Evolutionary conservation across 2,329 filamentous ascomycete genomes (phyloP).

Genomic region (Zymoseptoria passerinii): DNA sequence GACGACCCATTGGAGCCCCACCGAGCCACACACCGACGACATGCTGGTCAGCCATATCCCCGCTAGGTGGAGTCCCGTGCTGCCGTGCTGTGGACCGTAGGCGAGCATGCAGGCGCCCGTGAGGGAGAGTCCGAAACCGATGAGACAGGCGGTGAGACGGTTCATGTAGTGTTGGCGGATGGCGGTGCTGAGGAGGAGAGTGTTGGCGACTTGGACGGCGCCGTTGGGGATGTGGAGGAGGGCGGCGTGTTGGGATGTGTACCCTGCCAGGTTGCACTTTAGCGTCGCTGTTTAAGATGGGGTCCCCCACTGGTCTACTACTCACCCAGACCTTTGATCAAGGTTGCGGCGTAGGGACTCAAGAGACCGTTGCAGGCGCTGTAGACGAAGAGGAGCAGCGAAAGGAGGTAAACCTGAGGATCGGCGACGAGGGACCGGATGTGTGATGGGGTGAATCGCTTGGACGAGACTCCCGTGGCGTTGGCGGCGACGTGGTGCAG

Average conservation of each 20-base stretch:
- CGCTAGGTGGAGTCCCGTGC: constrained; percentile 34
- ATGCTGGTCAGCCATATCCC: constrained; percentile 32
- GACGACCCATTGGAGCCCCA: constrained; percentile 30
- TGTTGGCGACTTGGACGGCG: constrained; percentile 37
- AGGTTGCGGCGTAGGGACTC: constrained; percentile 47
- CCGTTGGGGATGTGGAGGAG: constrained; percentile 51
- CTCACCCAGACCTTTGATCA: constrained; percentile 20
- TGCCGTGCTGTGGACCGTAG: constrained; percentile 16
- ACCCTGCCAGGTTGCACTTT: background rate
- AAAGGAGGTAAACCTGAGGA: constrained; percentile 43
- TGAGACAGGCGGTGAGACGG: background rate
- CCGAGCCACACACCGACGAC: constrained; percentile 28
- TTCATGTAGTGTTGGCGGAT: constrained; percentile 1
- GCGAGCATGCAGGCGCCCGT: constrained; percentile 22
- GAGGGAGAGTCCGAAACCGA: background rate
- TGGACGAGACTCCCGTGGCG: constrained; percentile 37
- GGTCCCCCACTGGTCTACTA: background rate
- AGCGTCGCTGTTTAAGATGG: background rate
- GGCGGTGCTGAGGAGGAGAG: constrained; percentile 9
- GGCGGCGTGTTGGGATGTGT: constrained; percentile 29
- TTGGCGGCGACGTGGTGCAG: constrained; percentile 37
- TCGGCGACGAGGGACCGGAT: constrained; percentile 51
- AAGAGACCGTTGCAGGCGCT: constrained; percentile 48
- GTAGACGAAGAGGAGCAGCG: constrained; percentile 29
- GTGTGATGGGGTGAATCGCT: constrained; percentile 43